These are phyloP conservation scores for Leishmania tropica DNA, from an alignment of 208 protist genomes.

Conservation along the genomic window DNA sequence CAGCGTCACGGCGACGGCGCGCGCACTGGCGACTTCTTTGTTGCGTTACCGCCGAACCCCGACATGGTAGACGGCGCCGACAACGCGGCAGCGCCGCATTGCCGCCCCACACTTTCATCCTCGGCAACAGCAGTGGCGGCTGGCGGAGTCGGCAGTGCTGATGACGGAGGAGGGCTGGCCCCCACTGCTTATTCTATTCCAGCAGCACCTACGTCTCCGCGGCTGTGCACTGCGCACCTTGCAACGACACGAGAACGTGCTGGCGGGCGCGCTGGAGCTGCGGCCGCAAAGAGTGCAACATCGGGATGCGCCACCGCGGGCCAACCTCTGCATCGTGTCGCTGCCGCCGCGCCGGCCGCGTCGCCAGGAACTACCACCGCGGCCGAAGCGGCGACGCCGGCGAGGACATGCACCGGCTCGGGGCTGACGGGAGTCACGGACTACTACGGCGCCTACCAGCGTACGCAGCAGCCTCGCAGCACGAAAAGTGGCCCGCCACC, in stretches of 20 bases:
- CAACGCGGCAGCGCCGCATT: not conserved
- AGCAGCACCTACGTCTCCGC: not conserved
- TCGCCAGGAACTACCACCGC: too few relatives aligned
- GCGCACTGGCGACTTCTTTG: not conserved
- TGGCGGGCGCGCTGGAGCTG: not conserved
- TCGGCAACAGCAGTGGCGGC: not conserved
- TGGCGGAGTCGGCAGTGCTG: not conserved
- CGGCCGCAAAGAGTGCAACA: not conserved
- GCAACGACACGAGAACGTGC: not conserved
- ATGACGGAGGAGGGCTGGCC: not conserved
- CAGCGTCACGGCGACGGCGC: not conserved
- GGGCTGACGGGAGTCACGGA: slow-evolving; percentile 1
- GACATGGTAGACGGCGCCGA: not conserved
- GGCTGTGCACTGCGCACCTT: not conserved
- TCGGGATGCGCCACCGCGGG: not conserved
- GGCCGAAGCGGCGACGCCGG: not conserved
- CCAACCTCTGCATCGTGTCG: slow-evolving; percentile 2
- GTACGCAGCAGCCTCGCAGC: slow-evolving; percentile 8
- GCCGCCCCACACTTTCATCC: not conserved
- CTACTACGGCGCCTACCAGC: slow-evolving; percentile 25
- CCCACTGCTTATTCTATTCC: not conserved
- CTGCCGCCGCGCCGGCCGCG: not conserved
- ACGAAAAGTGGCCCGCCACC: not conserved
- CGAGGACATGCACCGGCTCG: not conserved
- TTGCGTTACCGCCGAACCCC: not conserved